Evolutionary conservation across 2,329 filamentous ascomycete genomes (phyloP), one percentile per base, ranked within the genome.

Genomic region (Pseudocercospora cruenta): DNA sequence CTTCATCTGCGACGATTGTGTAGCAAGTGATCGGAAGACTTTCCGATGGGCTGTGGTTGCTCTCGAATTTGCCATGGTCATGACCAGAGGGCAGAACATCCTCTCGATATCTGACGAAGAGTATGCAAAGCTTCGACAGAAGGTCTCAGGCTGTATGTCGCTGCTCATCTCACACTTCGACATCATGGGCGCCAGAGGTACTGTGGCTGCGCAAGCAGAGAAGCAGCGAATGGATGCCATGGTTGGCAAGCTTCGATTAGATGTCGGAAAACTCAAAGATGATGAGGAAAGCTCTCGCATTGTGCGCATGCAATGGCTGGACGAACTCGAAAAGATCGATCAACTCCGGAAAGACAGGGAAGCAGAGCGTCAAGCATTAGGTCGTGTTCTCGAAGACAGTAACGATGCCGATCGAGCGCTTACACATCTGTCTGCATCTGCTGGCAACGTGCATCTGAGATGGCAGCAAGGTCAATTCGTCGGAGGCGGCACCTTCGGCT

Each of bases 401-500:
- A 98, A 96, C 77, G 95, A 98, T 80, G 94, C 96, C 12, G 95
- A 99, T 79, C 91, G 94, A 61, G 97, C 94, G 28, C 86, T 99
- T 47, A 96, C 94, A 1, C 96, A 94, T 75, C 87, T 99, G 19
- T 97, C 94, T 2, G 95, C 94, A 0, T 96, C 93, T 47, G 93
- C 94, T 14, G 97, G 93, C 22, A 98, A 98, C 76, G 91, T 98
- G 65, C 96, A 92, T 53, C 88, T 98, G 81, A 90, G 95, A 69
- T 99, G 95, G 95, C 95, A 98, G 78, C 95, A 97, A 83, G 95
- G 95, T n/a, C 93, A 96, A 74, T 99, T 96, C 76, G 93, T 99
- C 51, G 95, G 95, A 59, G 94, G 95, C 60, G 95, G 95, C 71
- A 97, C 94, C 0, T 99, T 99, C 80, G 95, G 95, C 68, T 97